Evolutionary conservation across 164 flowering plant species (phyloP).

Genomic region (Kalanchoe fedtschenkoi): DNA sequence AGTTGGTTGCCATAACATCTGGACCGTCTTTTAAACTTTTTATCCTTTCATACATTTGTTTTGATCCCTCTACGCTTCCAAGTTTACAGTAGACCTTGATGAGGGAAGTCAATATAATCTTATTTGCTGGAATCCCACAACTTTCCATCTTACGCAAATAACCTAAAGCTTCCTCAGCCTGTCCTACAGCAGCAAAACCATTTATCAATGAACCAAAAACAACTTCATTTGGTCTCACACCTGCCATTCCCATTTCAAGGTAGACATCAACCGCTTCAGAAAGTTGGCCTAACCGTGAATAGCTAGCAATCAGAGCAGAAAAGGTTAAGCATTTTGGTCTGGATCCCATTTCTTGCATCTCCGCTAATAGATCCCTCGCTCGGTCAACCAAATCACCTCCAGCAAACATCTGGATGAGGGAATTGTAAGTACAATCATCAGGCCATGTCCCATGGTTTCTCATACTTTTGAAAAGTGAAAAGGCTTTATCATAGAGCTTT

Average conservation of each 20-base stretch:
- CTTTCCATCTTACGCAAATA: constrained; percentile 61
- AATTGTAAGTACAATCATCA: constrained; percentile 75
- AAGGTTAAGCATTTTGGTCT: constrained; percentile 60
- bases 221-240: constrained; percentile 72
- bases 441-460: constrained; percentile 83
- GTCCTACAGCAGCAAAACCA: constrained; percentile 71
- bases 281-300: constrained; percentile 42
- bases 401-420: constrained; percentile 75
- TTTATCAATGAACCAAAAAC: constrained; percentile 74
- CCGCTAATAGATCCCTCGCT: constrained; percentile 47
- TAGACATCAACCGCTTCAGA: constrained; percentile 57
- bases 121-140: constrained; percentile 50
- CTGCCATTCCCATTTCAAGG: constrained; percentile 42
- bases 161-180: constrained; percentile 55
- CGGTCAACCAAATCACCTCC: constrained; percentile 48
- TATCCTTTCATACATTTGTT: constrained; percentile 43
- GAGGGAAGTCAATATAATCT: constrained; percentile 60
- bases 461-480: constrained; percentile 62
- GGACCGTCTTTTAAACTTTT: constrained; percentile 49
- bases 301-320: constrained; percentile 61
- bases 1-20: constrained; percentile 70
- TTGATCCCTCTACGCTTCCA: constrained; percentile 59
- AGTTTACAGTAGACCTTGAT: constrained; percentile 75
- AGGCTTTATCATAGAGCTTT: constrained; percentile 66
- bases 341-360: constrained; percentile 64